Base-by-base conservation (phyloP, 2,329 filamentous ascomycete genomes). In the Chrysosphaeria jannelii region DNA sequence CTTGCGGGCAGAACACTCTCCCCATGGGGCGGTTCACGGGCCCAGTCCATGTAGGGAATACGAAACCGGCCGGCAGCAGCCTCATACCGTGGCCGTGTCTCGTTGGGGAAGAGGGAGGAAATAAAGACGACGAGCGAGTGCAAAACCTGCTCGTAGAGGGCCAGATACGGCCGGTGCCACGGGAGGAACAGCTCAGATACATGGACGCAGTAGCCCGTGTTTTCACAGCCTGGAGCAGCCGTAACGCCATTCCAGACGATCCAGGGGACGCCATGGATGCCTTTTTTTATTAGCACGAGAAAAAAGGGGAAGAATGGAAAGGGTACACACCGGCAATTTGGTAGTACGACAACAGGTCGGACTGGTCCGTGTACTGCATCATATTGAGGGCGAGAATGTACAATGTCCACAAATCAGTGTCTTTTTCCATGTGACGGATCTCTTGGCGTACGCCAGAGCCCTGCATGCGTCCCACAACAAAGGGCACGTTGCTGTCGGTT, bases 141-240 rank as follows among this genome's bases (percentile, higher is more conserved):
- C 9, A 50, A 33, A 3, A 41, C 35, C 45, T 50, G 47, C 47
- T 63, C 57, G 27, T 57, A 58, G 23, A 62, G 39, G 14, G 51
- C 54, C 28, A 85, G 48, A 40, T 81, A 88, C 1, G 74, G 70
- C 23, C 76, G 59, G 48, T 89, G 76, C 76, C 76, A 88, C 19
- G 65, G 56, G 19, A 68, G 60, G 38, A 89, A 85, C 10, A 85
- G 46, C 19, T 67, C 60, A 2, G 69, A 71, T 13, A 46, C 13
- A 42, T 89, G 76, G 9, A 60, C 59, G 39, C 76, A 88, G 39
- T 78, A 88, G 23, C 74, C 75, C 10, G 54, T 49, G 19, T 50
- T 44, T 27, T 51, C 47, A 28, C 54, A 57, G 2, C 57, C 58
- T 3, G 48, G 36, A 2, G 43, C 46, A 25, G 51, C 46, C 23